Evolutionary conservation across 495 filamentous ascomycete species (phyloP).

Genomic region (Neurospora terricola): DNA sequence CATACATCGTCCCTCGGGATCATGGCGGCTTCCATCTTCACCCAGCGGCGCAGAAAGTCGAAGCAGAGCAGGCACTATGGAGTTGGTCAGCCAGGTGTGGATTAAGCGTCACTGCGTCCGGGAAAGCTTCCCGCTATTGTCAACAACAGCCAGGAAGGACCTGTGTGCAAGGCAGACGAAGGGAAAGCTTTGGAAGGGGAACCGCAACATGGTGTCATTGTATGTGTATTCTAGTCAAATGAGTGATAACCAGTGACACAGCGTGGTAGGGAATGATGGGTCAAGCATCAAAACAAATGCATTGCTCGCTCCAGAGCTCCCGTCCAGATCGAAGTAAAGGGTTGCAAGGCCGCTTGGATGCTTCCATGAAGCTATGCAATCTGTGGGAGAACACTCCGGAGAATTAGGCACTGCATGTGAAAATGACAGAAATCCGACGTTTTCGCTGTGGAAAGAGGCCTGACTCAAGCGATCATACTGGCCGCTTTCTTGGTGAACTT

Average conservation of each 20-base stretch:
- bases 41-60: not conserved
- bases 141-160: not conserved
- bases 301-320: not conserved
- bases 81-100: not conserved
- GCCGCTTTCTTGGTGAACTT: not conserved
- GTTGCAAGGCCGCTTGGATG: not conserved
- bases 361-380: not conserved
- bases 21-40: not conserved
- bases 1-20: not conserved
- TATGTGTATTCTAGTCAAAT: not conserved
- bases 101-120: not conserved
- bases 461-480: not conserved
- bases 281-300: not conserved
- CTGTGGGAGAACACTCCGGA: not conserved
- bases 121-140: not conserved
- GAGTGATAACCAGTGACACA: not conserved
- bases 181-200: not conserved
- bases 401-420: not conserved
- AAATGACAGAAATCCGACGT: not conserved
- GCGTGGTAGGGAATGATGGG: not conserved
- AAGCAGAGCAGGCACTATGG: not conserved
- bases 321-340: not conserved
- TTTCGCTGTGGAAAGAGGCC: not conserved
- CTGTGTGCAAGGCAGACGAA: not conserved
- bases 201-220: not conserved